A percentile compares a stretch with the other conserved stretches of the same genome.
Evolutionary conservation across 2,329 filamentous ascomycete genomes (phyloP).

Genomic region (Apiospora saccharicola): DNA sequence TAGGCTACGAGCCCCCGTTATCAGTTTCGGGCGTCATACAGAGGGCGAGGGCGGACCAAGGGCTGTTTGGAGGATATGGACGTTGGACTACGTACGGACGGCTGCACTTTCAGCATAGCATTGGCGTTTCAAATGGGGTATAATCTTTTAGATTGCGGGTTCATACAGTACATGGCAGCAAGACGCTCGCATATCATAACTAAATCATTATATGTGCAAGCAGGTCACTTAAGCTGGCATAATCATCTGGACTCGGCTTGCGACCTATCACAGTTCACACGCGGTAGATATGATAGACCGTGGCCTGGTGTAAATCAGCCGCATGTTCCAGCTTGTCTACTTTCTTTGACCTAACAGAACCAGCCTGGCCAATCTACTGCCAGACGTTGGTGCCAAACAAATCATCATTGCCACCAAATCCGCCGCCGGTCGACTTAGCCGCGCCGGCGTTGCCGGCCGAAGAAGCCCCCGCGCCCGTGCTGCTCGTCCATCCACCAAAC

Average conservation of each 20-base stretch:
- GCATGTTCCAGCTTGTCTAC: slow-evolving; percentile 8
- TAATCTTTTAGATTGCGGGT: slow-evolving; percentile 13
- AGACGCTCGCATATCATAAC: slow-evolving; percentile 13
- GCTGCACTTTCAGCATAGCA: slow-evolving; percentile 41
- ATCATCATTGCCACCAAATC: slow-evolving; percentile 73
- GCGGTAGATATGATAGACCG: neutral
- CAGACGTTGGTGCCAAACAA: slow-evolving; percentile 91
- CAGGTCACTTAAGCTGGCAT: neutral
- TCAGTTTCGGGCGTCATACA: neutral
- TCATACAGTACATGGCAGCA: slow-evolving; percentile 2
- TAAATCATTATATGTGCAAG: slow-evolving; percentile 10
- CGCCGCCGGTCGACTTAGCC: slow-evolving; percentile 64
- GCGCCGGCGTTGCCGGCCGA: slow-evolving; percentile 45
- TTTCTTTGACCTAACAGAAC: slow-evolving; percentile 25
- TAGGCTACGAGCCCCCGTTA: neutral
- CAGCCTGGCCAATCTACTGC: slow-evolving; percentile 61
- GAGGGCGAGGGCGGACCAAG: neutral
- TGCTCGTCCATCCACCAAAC: slow-evolving; percentile 93
- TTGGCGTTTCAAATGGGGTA: slow-evolving; percentile 39
- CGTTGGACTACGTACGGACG: slow-evolving; percentile 14
- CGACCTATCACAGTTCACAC: neutral
- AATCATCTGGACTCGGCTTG: neutral
- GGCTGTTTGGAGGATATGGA: neutral
- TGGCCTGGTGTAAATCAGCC: neutral
- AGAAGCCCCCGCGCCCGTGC: slow-evolving; percentile 53